A percentile compares a stretch with the other conserved stretches of the same genome.
Conservation (phyloP, 495 filamentous ascomycete genomes). For the Penicillium odoratum region DNA sequence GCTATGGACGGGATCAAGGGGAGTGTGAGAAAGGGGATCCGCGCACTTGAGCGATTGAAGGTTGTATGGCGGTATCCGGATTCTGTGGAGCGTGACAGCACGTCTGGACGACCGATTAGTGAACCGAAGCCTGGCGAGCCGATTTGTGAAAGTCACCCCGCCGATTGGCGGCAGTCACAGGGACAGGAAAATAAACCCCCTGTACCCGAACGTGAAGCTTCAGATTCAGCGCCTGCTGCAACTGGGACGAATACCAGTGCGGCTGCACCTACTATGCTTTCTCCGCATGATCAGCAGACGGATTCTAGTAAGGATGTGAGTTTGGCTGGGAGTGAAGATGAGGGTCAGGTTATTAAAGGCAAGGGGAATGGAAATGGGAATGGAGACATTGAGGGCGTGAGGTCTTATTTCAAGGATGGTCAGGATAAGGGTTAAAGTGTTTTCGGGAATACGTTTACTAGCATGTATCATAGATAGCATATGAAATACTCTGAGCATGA, state of each 20-base stretch:
- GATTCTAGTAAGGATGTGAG: constrained; percentile 63
- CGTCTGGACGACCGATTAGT: constrained; percentile 46
- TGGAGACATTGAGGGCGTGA: constrained; percentile 33
- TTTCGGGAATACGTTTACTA: neutral
- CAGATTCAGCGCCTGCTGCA: neutral
- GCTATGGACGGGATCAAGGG: constrained; percentile 78
- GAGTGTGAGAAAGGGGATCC: constrained; percentile 72
- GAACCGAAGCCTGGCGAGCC: constrained; percentile 62
- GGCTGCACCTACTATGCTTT: constrained; percentile 7
- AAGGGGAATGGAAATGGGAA: constrained; percentile 13
- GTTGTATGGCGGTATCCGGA: constrained; percentile 73
- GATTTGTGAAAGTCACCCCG: constrained; percentile 63
- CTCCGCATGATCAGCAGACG: constrained; percentile 39
- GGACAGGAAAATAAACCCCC: constrained; percentile 9
- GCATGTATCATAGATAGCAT: constrained; percentile 2
- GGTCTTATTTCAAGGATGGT: constrained; percentile 26
- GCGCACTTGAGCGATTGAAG: constrained; percentile 78
- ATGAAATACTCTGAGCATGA: neutral
- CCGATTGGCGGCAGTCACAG: constrained; percentile 62
- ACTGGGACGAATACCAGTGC: neutral
- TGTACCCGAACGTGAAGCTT: constrained; percentile 7
- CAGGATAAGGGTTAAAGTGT: neutral
- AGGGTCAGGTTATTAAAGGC: constrained; percentile 17
- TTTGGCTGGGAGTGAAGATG: constrained; percentile 62
- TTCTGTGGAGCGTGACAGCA: constrained; percentile 18